These are phyloP conservation scores for Yarrowia osloensis DNA, from an alignment of 805 yeast genomes.

Conservation along the genomic window DNA sequence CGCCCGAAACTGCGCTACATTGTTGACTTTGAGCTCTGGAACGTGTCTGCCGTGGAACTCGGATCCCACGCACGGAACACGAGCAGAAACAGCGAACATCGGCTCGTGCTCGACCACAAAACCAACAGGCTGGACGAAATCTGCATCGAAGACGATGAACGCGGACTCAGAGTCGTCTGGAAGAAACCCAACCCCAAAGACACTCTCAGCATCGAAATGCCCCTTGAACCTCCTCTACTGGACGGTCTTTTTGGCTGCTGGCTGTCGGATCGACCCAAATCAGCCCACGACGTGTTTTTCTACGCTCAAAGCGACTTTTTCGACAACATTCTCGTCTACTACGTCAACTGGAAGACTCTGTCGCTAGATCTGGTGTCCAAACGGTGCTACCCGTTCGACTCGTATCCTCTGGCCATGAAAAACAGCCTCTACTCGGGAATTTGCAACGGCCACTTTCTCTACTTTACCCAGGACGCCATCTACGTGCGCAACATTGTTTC, in stretches of 20 bases:
- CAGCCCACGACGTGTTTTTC: not conserved
- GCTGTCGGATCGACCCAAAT: conserved; percentile 8
- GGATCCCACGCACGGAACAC: not conserved
- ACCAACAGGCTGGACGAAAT: conserved; percentile 7
- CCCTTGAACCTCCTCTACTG: not conserved
- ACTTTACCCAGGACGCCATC: not conserved
- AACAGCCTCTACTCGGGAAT: not conserved
- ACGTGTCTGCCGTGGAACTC: conserved; percentile 2
- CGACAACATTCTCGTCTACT: not conserved
- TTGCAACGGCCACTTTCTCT: conserved; percentile 1
- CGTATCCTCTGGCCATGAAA: not conserved
- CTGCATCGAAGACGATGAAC: not conserved
- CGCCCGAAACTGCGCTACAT: not conserved
- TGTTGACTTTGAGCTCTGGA: conserved; percentile 8
- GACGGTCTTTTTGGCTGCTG: not conserved
- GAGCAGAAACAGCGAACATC: not conserved
- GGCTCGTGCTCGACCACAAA: not conserved
- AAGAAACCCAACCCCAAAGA: not conserved
- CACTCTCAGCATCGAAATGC: not conserved
- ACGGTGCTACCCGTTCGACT: not conserved
- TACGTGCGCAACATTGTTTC: not conserved
- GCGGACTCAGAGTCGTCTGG: not conserved
- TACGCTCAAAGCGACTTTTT: not conserved
- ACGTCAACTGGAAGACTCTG: conserved; percentile 3
- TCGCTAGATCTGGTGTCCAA: not conserved